These are phyloP conservation scores for Candolleomyces efflorescens DNA, from an alignment of 768 basidiomycete genomes.

Conservation along the genomic window DNA sequence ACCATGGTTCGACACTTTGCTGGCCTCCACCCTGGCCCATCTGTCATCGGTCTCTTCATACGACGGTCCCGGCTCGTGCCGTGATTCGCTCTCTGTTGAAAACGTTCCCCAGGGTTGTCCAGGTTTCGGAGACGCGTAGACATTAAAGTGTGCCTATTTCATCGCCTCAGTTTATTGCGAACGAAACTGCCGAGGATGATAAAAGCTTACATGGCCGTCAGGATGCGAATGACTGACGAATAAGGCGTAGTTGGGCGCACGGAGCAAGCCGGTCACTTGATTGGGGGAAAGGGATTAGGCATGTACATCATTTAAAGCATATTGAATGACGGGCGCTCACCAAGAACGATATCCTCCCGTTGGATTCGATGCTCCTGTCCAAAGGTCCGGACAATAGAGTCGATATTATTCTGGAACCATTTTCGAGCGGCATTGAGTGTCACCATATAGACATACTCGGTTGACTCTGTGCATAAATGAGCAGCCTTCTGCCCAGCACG, in stretches of 20 bases:
- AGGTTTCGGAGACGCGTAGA: conserved; percentile 45
- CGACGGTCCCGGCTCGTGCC: conserved; percentile 40
- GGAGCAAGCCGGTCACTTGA: conserved; percentile 61
- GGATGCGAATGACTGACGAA: conserved; percentile 72
- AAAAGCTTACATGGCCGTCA: conserved; percentile 27
- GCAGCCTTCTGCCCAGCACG: conserved; percentile 63
- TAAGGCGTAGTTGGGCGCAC: conserved; percentile 66
- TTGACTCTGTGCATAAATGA: conserved; percentile 64
- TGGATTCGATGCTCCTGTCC: conserved; percentile 42
- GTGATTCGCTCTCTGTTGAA: conserved; percentile 48
- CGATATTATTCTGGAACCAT: conserved; percentile 72
- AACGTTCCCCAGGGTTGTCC: conserved; percentile 76
- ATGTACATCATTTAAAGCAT: background rate
- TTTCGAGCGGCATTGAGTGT: conserved; percentile 57
- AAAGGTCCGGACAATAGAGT: conserved; percentile 57
- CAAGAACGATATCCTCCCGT: conserved; percentile 57
- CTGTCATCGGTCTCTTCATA: conserved; percentile 36
- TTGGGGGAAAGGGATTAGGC: too few relatives aligned
- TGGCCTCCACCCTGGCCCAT: conserved; percentile 10
- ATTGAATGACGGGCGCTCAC: conserved; percentile 21
- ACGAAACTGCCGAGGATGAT: conserved; percentile 5
- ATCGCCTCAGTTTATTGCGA: background rate
- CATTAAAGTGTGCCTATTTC: conserved; percentile 62
- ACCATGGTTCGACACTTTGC: conserved; percentile 25
- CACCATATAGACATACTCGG: conserved; percentile 64